phyloP scores from a whole-genome alignment of 768 basidiomycete genomes.

The Lactifluus pinguis region DNA sequence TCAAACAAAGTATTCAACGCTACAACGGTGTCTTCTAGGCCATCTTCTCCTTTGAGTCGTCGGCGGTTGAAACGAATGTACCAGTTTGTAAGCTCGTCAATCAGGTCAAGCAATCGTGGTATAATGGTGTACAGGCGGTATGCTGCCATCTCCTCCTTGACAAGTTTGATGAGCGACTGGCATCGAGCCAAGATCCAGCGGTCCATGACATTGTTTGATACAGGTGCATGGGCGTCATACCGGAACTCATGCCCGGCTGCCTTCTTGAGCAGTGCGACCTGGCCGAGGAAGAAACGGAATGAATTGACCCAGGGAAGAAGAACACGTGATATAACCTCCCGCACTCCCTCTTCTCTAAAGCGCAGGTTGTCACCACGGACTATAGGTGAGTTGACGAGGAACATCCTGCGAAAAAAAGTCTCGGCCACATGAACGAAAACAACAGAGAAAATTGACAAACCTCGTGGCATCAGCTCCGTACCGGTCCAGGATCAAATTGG shows the following conservation, averaged over 20 bases:
- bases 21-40: constrained; percentile 73
- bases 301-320: constrained; percentile 97
- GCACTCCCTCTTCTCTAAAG: constrained; percentile 97
- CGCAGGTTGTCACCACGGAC: constrained; percentile 96
- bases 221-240: constrained; percentile 79
- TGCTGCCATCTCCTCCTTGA: constrained; percentile 91
- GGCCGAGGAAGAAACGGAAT: constrained; percentile 98
- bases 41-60: constrained; percentile 91
- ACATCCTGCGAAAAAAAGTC: constrained; percentile 52
- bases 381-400: constrained; percentile 97
- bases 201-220: constrained; percentile 94
- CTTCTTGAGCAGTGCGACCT: constrained; percentile 81
- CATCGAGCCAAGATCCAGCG: constrained; percentile 98
- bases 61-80: constrained; percentile 98
- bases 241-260: constrained; percentile 65
- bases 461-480: constrained; percentile 95
- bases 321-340: constrained; percentile 93
- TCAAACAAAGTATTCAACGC: constrained; percentile 97
- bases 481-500: constrained; percentile 77
- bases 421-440: not conserved
- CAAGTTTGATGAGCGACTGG: constrained; percentile 88
- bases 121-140: constrained; percentile 97
- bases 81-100: constrained; percentile 98
- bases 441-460: constrained; percentile 29
- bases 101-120: constrained; percentile 82